Evolutionary conservation across 2,329 filamentous ascomycete species (phyloP).

Genomic region (Penicillium capsulatum): DNA sequence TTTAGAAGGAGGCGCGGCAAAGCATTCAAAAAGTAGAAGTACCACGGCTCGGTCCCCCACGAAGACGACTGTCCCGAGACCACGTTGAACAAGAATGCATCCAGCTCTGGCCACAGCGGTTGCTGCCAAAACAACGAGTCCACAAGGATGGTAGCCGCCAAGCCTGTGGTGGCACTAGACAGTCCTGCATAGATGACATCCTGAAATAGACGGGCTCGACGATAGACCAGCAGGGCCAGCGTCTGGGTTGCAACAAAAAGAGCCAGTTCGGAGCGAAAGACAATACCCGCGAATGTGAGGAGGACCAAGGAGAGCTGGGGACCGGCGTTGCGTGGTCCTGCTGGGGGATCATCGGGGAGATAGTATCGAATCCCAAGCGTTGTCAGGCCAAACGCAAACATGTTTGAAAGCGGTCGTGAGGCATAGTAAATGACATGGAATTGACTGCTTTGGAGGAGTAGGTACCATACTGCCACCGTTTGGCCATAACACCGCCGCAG

Average conservation of each 20-base stretch:
- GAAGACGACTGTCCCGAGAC: slow-evolving; percentile 74
- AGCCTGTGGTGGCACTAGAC: slow-evolving; percentile 60
- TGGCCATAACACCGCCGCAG: slow-evolving; percentile 66
- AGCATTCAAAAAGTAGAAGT: slow-evolving; percentile 79
- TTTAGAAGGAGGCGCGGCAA: slow-evolving; percentile 82
- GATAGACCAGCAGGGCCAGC: slow-evolving; percentile 58
- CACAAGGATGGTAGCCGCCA: slow-evolving; percentile 66
- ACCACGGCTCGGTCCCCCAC: slow-evolving; percentile 83
- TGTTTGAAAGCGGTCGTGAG: slow-evolving; percentile 86
- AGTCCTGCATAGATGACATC: slow-evolving; percentile 63
- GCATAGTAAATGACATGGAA: slow-evolving; percentile 94
- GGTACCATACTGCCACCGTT: slow-evolving; percentile 71
- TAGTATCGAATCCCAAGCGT: slow-evolving; percentile 46
- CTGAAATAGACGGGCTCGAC: slow-evolving; percentile 50
- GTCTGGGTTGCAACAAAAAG: slow-evolving; percentile 69
- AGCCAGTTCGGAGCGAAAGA: slow-evolving; percentile 88
- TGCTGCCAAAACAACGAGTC: slow-evolving; percentile 93
- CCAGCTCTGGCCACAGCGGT: slow-evolving; percentile 82
- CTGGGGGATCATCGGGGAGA: slow-evolving; percentile 41
- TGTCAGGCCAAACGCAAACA: slow-evolving; percentile 80
- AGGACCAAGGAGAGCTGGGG: slow-evolving; percentile 64
- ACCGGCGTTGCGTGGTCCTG: slow-evolving; percentile 34
- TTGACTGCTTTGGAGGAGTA: slow-evolving; percentile 71
- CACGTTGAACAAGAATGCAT: slow-evolving; percentile 87
- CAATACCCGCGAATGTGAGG: slow-evolving; percentile 71